Percentiles rank a stretch among this genome's conserved stretches.
phyloP scores from a whole-genome alignment of 148 eudicot genomes.

The Suaeda aralocaspica region DNA sequence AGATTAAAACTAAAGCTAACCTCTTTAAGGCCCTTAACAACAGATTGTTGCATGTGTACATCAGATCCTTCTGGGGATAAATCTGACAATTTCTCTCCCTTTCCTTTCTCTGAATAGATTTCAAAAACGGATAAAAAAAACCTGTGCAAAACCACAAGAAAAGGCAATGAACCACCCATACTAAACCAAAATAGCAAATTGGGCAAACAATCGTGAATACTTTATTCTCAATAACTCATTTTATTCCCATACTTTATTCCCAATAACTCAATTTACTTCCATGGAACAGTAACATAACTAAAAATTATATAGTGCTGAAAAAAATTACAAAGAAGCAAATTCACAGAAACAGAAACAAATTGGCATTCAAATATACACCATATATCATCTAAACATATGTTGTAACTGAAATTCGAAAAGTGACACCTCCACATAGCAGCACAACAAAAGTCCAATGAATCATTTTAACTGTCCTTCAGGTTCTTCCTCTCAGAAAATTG shows the following conservation, averaged over 20 bases:
- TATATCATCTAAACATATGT: not conserved
- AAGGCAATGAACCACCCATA: not conserved
- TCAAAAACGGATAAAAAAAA: conserved; percentile 70
- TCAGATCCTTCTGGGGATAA: conserved; percentile 61
- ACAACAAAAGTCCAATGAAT: not conserved
- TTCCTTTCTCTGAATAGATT: conserved; percentile 63
- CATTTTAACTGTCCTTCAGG: not conserved
- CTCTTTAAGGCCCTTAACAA: conserved; percentile 70
- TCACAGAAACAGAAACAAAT: no score
- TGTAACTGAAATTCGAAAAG: not conserved
- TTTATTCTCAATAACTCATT: no score
- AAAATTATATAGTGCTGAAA: not conserved
- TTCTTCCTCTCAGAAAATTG: not conserved
- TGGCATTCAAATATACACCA: not conserved
- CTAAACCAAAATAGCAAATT: not conserved
- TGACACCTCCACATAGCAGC: not conserved
- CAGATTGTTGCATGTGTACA: conserved; percentile 59
- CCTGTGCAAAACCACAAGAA: conserved; percentile 33
- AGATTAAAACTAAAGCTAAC: conserved; percentile 24
- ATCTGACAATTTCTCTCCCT: conserved; percentile 63
- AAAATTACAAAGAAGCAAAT: not conserved
- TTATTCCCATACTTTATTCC: no score
- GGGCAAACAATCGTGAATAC: no score
- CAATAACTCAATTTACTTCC: no score
- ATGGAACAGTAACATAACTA: no score